These are phyloP conservation scores for Aphanomyces invadans DNA, from an alignment of 352 stramenopile species.

Conservation along the genomic window DNA sequence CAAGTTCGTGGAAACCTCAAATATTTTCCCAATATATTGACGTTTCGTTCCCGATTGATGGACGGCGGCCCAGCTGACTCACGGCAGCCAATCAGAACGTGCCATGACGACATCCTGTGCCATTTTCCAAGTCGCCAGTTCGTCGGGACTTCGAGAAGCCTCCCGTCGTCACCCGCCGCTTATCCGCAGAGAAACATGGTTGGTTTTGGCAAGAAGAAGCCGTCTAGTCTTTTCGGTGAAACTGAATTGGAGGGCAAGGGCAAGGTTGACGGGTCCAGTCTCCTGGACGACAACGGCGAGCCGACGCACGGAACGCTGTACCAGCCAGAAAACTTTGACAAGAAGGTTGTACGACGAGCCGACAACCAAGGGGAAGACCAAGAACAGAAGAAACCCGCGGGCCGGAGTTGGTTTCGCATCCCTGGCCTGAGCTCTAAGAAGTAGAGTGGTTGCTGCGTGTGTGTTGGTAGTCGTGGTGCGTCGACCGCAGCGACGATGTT, in stretches of 20 bases:
- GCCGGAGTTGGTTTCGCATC: constrained; percentile 18
- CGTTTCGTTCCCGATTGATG: too few species aligned
- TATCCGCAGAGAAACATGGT: constrained; percentile 36
- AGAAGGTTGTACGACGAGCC: constrained; percentile 27
- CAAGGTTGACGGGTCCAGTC: constrained; percentile 71
- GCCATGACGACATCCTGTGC: background rate
- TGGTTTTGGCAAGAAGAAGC: constrained; percentile 81
- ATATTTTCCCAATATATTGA: too few species aligned
- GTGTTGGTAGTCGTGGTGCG: too few species aligned
- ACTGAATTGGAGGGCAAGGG: constrained; percentile 78
- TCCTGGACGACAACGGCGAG: constrained; percentile 76
- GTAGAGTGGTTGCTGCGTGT: background rate
- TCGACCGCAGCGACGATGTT: too few species aligned
- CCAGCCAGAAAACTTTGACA: constrained; percentile 39
- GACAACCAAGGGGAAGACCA: constrained; percentile 65
- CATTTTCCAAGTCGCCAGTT: constrained; percentile 15
- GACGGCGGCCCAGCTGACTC: too few species aligned
- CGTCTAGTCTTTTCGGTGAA: constrained; percentile 55
- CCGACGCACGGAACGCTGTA: constrained; percentile 64
- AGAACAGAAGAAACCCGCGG: constrained; percentile 19
- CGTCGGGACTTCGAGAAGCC: background rate
- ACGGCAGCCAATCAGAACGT: background rate
- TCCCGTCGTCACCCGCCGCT: too few species aligned
- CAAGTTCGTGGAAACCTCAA: too few species aligned
- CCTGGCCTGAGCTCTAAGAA: constrained; percentile 15